phyloP scores from a whole-genome alignment of 1,284 basidiomycete species.

The Trichosporon asahii region DNA sequence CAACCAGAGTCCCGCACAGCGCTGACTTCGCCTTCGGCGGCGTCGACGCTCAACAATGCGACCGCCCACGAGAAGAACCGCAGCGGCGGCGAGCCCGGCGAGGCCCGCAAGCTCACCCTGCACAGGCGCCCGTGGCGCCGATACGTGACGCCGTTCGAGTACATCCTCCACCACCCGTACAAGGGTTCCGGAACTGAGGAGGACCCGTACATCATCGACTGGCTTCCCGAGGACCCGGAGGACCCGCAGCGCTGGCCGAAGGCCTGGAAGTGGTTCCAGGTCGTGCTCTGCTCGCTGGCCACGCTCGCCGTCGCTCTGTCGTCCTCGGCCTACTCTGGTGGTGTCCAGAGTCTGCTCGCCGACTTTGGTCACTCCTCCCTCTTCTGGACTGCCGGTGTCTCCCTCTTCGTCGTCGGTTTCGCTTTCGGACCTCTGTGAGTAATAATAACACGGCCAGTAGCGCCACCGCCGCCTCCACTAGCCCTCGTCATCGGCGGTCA shows the following conservation, averaged over 20 bases:
- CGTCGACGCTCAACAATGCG: neutral
- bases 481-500: neutral
- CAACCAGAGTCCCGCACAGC: neutral
- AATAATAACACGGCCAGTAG: neutral
- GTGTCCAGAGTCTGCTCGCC: constrained; percentile 26
- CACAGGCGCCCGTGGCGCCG: constrained; percentile 40
- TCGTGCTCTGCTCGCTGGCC: constrained; percentile 29
- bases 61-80: neutral
- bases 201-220: constrained; percentile 51
- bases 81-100: neutral
- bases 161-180: constrained; percentile 47
- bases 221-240: constrained; percentile 38
- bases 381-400: constrained; percentile 36
- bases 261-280: constrained; percentile 39
- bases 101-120: constrained; percentile 23
- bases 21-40: neutral
- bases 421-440: constrained; percentile 39
- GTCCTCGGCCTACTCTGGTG: constrained; percentile 40
- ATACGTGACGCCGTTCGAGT: constrained; percentile 46
- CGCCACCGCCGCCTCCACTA: neutral
- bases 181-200: constrained; percentile 48
- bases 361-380: constrained; percentile 32
- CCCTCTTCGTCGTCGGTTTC: constrained; percentile 45
- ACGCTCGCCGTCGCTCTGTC: constrained; percentile 43
- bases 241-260: constrained; percentile 41